Evolutionary conservation across 805 yeast genomes (phyloP).

Genomic region (Pichia heedii): DNA sequence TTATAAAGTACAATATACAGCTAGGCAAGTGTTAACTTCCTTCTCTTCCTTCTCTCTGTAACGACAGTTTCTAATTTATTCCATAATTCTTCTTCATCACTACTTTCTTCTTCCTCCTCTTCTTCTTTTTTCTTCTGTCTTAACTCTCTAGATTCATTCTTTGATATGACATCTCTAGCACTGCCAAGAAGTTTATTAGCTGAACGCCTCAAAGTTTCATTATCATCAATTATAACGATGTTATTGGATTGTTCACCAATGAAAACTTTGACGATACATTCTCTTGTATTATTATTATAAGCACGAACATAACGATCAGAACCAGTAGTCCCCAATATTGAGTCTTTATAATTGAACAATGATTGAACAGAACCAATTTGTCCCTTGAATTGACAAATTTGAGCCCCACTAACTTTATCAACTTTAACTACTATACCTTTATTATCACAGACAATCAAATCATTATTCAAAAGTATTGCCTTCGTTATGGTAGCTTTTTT

Average conservation of each 20-base stretch:
- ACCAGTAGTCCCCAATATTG: conserved; percentile 66
- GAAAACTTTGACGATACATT: conserved; percentile 60
- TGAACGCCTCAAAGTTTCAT: conserved; percentile 23
- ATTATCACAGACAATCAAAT: conserved; percentile 63
- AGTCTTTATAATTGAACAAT: conserved; percentile 21
- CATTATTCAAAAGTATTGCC: conserved; percentile 24
- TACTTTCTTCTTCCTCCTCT: conserved; percentile 26
- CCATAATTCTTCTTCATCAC: conserved; percentile 29
- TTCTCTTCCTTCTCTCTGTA: conserved; percentile 23
- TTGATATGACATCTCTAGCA: conserved; percentile 6
- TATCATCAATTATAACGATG: conserved; percentile 42
- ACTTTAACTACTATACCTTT: conserved; percentile 55
- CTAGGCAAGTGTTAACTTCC: conserved; percentile 13
- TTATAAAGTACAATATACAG: neutral
- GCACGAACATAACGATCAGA: conserved; percentile 81
- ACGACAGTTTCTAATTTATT: conserved; percentile 19
- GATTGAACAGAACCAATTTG: conserved; percentile 63
- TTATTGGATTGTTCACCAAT: conserved; percentile 61
- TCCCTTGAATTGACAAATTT: conserved; percentile 68
- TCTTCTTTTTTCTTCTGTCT: conserved; percentile 30
- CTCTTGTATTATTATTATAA: conserved; percentile 52
- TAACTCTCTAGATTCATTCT: conserved; percentile 20
- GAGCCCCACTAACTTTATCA: conserved; percentile 39
- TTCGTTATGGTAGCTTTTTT: conserved; percentile 16
- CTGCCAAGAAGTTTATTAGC: conserved; percentile 12